These are phyloP conservation scores for Linderniella brevidens DNA, from an alignment of 257 asterid genomes.

Conservation along the genomic window DNA sequence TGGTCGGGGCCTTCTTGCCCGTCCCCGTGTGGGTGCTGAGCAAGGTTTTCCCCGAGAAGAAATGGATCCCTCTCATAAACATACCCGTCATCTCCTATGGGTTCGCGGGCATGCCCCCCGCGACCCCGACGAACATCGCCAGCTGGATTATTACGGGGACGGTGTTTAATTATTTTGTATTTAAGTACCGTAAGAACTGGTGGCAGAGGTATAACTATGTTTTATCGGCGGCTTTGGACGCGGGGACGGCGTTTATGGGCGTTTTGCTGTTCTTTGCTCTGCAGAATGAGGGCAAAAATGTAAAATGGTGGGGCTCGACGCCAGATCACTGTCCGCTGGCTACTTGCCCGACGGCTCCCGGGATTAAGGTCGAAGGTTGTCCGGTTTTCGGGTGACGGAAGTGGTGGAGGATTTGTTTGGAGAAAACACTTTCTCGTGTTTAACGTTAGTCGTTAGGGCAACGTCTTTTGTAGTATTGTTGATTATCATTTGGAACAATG, in stretches of 20 bases:
- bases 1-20: constrained; percentile 70
- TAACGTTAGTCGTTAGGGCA: background rate
- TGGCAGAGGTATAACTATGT: constrained; percentile 87
- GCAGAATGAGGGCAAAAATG: constrained; percentile 48
- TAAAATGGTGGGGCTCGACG: constrained; percentile 88
- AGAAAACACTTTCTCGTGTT: background rate
- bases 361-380: constrained; percentile 55
- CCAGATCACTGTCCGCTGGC: constrained; percentile 88
- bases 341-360: constrained; percentile 81
- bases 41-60: constrained; percentile 58
- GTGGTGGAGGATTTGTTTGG: background rate
- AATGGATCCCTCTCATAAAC: constrained; percentile 81
- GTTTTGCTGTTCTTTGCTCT: constrained; percentile 61
- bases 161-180: constrained; percentile 70
- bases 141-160: constrained; percentile 79
- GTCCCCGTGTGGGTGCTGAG: constrained; percentile 79
- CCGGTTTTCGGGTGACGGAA: constrained; percentile 48
- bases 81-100: constrained; percentile 79
- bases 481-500: too few relatives aligned
- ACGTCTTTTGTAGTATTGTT: constrained; percentile 1
- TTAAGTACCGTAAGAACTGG: constrained; percentile 64
- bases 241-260: constrained; percentile 95
- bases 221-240: constrained; percentile 82
- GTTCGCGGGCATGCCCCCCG: constrained; percentile 95
- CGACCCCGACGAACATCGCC: constrained; percentile 86